Evolutionary conservation across 2,329 filamentous ascomycete genomes (phyloP).

Genomic region (Cyphellophora europaea): DNA sequence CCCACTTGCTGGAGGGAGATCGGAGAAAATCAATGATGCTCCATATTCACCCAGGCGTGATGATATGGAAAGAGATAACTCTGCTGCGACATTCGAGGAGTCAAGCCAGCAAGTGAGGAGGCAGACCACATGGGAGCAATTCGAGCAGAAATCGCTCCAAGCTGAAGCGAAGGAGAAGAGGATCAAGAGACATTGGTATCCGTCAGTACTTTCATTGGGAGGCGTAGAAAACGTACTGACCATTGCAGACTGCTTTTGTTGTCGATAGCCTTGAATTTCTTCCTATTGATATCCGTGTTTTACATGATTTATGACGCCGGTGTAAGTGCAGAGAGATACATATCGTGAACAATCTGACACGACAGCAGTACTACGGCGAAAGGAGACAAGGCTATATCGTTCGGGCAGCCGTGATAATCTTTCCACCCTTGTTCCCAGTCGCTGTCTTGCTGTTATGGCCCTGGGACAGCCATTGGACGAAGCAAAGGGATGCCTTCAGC

Average conservation of each 20-base stretch:
- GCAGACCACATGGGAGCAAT: background rate
- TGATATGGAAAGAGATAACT: no score
- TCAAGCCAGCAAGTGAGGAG: no score
- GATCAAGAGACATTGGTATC: background rate
- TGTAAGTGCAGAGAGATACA: no score
- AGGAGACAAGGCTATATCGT: background rate
- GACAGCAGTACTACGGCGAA: background rate
- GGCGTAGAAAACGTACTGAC: background rate
- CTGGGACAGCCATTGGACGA: background rate
- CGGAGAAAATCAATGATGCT: no score
- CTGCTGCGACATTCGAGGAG: no score
- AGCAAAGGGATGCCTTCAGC: background rate
- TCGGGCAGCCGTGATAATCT: background rate
- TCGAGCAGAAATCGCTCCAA: background rate
- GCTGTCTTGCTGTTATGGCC: background rate
- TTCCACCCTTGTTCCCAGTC: background rate
- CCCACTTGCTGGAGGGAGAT: no score
- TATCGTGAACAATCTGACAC: no score
- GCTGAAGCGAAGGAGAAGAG: background rate
- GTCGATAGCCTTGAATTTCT: background rate
- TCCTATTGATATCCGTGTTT: background rate
- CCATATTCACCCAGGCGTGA: no score
- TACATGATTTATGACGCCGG: background rate
- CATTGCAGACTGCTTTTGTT: background rate
- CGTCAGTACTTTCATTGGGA: background rate